Evolutionary conservation across 1,284 basidiomycete species (phyloP), one percentile per base, ranked within the genome.

Genomic region (Cutaneotrichosporon spelunceum): DNA sequence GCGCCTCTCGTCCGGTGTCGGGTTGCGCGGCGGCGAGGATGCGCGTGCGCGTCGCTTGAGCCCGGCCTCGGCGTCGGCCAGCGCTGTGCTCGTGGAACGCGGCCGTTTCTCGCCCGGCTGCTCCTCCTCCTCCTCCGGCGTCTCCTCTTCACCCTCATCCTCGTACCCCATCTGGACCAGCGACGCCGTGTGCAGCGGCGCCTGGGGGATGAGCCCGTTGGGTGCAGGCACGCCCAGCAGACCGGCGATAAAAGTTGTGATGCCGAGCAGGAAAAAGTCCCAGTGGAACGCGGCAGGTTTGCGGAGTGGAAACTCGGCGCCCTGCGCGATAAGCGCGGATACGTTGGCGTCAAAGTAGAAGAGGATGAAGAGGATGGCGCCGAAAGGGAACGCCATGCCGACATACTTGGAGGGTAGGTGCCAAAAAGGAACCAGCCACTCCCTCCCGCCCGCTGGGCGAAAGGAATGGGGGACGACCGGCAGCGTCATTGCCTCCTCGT

Each of bases 261-360:
- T 82, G 4, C 94, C 95, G 16, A 99, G 85, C 4, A 91, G 75
- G 66, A 90, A 78, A 69, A 87, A 81, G 71, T 89, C 88, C 88
- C 81, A 93, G 71, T 97, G 93, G 74, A 97, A 97, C 0, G 91
- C 94, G 0, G 93, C 88, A 1, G 94, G 93, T 70, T 95, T 94
- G 27, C 86, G 84, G 4, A 99, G 83, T 0, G 94, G 93, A 72
- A 93, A 97, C 64, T 90, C 87, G 2, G 91, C 87, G 1, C 91
- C 89, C 79, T 98, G 94, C 0, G 94, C 93, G 82, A 97, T 97
- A 44, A 98, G 80, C 9, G 88, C 91, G 55, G 76, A 79, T 33
- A 80, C 74, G 62, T 79, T 76, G 9, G 78, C 76, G 60, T 81
- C 81, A 67, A 82, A 82, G 68, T 81, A 80, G 70, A 81, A 82